Base-by-base conservation (phyloP, 331 rosid species). In the Prunus yedoensis region DNA sequence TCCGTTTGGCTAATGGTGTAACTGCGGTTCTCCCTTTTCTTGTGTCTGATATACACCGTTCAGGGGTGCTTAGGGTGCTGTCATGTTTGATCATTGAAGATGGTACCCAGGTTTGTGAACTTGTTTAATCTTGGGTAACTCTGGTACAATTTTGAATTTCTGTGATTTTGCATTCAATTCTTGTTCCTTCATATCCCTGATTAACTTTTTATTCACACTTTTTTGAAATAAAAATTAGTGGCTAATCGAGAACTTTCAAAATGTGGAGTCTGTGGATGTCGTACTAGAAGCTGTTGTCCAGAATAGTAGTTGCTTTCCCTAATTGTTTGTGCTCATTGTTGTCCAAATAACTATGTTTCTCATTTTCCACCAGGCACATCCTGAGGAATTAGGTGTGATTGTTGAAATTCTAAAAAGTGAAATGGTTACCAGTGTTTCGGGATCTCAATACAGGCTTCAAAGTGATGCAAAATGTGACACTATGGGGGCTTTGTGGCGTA, bases 321-420 rank as follows among this genome's bases (percentile, higher is more conserved):
- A 49, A 75, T 52, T 51, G 79, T 67, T 75, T 69, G 62, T 79
- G 30, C 74, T 70, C 45, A 61, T 66, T 80, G 10, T 82, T 73
- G 60, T 75, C 41, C 51, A 74, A 73, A 61, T 70, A 66, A 77
- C 54, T 57, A 84, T 71, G 56, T 20, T 77, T 63, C 58, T 77
- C 68, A 56, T 63, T 78, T 79, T 83, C 76, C 71, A 4, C 76
- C 92, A 96, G 99, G 97, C 85, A 75, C 98, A 96, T 93, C 80
- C 97, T 66, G 97, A 96, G 78, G 99, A 96, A 76, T 88, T 96
- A 70, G 95, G 99, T 52, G 79, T 83, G 70, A 68, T 96, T 80
- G 87, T 96, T 82, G 99, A 96, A 86, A 89, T 88, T 85, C 86
- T 96, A 65, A 96, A 96, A 86, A 91, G 99, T 82, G 99, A 94